Conservation (phyloP, 1,284 basidiomycete species). For the Limonomyces culmigenus region DNA sequence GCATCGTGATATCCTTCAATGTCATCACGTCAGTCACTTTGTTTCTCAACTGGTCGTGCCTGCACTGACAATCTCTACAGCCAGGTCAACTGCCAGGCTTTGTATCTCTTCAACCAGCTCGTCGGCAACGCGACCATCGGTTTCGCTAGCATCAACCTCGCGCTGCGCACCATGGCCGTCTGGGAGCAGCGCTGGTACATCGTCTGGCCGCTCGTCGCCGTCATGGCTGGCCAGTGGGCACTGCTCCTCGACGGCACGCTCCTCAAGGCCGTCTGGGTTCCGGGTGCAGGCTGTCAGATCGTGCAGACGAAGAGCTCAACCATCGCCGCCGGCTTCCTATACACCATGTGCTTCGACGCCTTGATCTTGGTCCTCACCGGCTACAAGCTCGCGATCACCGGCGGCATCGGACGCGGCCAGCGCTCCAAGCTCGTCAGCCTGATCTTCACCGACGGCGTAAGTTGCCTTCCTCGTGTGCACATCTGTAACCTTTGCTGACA, state of each 20-base stretch:
- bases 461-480: conserved; percentile 11
- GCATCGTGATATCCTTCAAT: conserved; percentile 39
- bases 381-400: conserved; percentile 1
- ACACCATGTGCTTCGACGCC: conserved; percentile 13
- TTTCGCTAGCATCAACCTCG: conserved; percentile 64
- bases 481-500: conserved; percentile 3
- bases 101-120: conserved; percentile 63
- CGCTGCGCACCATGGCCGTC: conserved; percentile 58
- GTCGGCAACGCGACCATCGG: conserved; percentile 58
- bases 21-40: not conserved
- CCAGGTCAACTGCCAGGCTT: conserved; percentile 41
- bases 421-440: conserved; percentile 39
- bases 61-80: conserved; percentile 15
- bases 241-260: conserved; percentile 48
- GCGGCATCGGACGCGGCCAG: conserved; percentile 7
- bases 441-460: conserved; percentile 57
- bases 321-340: conserved; percentile 9
- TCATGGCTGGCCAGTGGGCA: conserved; percentile 64
- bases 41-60: conserved; percentile 5
- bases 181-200: conserved; percentile 49
- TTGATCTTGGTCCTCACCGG: conserved; percentile 13
- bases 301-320: conserved; percentile 12
- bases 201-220: conserved; percentile 29
- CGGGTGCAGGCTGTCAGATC: conserved; percentile 10
- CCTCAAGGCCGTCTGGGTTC: conserved; percentile 8